Evolutionary conservation across 768 basidiomycete genomes (phyloP).

Genomic region (Tricholoma saponaceum): DNA sequence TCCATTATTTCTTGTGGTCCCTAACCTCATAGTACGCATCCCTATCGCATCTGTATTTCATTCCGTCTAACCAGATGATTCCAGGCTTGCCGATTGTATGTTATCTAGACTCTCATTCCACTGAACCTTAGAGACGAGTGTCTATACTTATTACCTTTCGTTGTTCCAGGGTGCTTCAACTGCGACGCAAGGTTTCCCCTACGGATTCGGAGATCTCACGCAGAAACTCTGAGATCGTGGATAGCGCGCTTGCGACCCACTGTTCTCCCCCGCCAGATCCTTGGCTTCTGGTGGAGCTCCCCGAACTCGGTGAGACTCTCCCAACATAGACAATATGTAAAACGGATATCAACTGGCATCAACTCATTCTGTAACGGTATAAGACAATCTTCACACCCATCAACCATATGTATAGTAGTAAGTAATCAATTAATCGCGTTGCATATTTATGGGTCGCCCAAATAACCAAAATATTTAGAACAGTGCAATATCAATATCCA

Average conservation of each 20-base stretch:
- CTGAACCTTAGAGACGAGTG: background rate
- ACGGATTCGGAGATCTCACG: conserved; percentile 28
- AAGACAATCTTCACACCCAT: no score
- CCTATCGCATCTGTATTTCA: background rate
- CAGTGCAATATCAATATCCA: no score
- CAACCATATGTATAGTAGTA: no score
- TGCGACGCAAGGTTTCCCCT: conserved; percentile 33
- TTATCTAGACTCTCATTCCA: background rate
- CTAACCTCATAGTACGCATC: conserved; percentile 31
- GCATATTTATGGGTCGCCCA: no score
- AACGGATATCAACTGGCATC: no score
- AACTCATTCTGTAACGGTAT: no score
- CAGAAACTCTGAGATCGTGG: conserved; percentile 25
- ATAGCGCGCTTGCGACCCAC: conserved; percentile 15
- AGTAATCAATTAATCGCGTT: no score
- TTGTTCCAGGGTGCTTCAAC: conserved; percentile 32
- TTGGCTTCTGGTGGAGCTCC: conserved; percentile 8
- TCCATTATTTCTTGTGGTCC: conserved; percentile 30
- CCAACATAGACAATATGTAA: background rate
- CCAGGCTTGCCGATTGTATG: conserved; percentile 35
- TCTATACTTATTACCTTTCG: conserved; percentile 1
- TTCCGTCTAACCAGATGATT: background rate
- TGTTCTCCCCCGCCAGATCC: conserved; percentile 1
- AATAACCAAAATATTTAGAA: no score
- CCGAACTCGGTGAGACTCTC: background rate